These are phyloP conservation scores for Celoporthe dispersa DNA, from an alignment of 2,329 filamentous ascomycete species.

Conservation along the genomic window DNA sequence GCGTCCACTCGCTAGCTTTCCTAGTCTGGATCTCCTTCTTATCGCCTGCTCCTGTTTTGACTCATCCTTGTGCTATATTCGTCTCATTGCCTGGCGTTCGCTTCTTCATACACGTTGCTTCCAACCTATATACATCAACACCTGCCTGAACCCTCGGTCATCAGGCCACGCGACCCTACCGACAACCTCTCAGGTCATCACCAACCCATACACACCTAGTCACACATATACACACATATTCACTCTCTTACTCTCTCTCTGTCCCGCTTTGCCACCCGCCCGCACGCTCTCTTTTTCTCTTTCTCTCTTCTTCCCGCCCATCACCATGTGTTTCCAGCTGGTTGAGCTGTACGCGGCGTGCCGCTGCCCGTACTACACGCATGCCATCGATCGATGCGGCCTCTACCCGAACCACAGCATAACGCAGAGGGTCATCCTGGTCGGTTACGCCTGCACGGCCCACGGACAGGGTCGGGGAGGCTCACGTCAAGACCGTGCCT, in stretches of 20 bases:
- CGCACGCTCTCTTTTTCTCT: not conserved
- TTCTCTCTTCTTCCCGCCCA: constrained; percentile 1
- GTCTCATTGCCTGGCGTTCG: constrained; percentile 22
- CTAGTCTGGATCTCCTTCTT: constrained; percentile 33
- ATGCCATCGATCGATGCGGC: constrained; percentile 82
- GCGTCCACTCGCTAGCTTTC: constrained; percentile 27
- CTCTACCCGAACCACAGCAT: constrained; percentile 73
- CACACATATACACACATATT: not conserved
- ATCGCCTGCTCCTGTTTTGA: constrained; percentile 26
- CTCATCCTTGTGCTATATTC: constrained; percentile 25
- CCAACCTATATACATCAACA: constrained; percentile 7
- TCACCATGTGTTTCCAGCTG: constrained; percentile 83
- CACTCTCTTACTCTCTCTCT: not conserved
- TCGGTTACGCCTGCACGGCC: constrained; percentile 76
- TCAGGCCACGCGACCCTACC: constrained; percentile 15
- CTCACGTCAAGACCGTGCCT: constrained; percentile 43
- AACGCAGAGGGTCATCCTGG: constrained; percentile 76
- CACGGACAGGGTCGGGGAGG: constrained; percentile 46
- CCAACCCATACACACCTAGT: not conserved
- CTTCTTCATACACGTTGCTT: constrained; percentile 20
- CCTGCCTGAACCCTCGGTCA: constrained; percentile 22
- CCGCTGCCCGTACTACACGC: constrained; percentile 85
- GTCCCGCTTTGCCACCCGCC: too few relatives aligned
- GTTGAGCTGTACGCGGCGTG: constrained; percentile 86
- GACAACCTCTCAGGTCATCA: constrained; percentile 20